Evolutionary conservation across 192 early-diverging fungal genomes (phyloP).

Genomic region (Kickxella alabastrina): DNA sequence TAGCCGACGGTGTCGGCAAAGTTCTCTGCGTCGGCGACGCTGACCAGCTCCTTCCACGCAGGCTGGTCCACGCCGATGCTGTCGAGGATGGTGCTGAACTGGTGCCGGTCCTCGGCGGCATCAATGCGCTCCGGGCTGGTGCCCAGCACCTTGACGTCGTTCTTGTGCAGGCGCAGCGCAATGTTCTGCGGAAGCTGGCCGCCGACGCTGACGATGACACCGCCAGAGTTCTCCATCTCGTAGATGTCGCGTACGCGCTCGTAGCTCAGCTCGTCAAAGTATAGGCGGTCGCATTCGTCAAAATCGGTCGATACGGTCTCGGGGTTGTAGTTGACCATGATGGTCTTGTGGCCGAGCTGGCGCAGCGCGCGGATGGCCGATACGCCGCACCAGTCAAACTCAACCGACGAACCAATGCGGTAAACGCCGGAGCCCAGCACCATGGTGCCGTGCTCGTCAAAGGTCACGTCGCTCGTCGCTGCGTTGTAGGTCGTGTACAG

Average conservation of each 20-base stretch:
- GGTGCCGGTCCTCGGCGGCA: constrained; percentile 89
- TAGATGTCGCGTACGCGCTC: constrained; percentile 97
- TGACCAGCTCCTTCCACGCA: constrained; percentile 88
- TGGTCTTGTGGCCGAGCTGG: constrained; percentile 71
- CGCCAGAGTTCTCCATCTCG: constrained; percentile 76
- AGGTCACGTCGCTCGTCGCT: constrained; percentile 75
- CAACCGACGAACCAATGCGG: constrained; percentile 94
- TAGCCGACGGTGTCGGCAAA: constrained; percentile 86
- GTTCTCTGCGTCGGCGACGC: constrained; percentile 72
- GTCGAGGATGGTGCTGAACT: constrained; percentile 91
- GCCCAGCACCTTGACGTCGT: constrained; percentile 81
- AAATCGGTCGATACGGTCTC: constrained; percentile 98
- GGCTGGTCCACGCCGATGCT: constrained; percentile 94
- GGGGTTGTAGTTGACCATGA: constrained; percentile 99
- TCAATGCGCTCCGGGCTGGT: constrained; percentile 90
- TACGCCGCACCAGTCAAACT: constrained; percentile 94
- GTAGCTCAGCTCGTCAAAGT: constrained; percentile 93
- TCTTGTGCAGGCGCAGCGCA: constrained; percentile 74
- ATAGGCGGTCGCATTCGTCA: constrained; percentile 96
- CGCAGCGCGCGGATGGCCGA: constrained; percentile 81
- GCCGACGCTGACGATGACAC: constrained; percentile 88
- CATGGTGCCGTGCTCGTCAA: constrained; percentile 88
- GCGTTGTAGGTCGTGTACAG: constrained; percentile 99
- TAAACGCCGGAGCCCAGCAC: constrained; percentile 97
- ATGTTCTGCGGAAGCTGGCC: constrained; percentile 98